A percentile compares a stretch with the other conserved stretches of the same genome.
Evolutionary conservation across 805 yeast genomes (phyloP).

Genomic region (Cyberlindnera americana): DNA sequence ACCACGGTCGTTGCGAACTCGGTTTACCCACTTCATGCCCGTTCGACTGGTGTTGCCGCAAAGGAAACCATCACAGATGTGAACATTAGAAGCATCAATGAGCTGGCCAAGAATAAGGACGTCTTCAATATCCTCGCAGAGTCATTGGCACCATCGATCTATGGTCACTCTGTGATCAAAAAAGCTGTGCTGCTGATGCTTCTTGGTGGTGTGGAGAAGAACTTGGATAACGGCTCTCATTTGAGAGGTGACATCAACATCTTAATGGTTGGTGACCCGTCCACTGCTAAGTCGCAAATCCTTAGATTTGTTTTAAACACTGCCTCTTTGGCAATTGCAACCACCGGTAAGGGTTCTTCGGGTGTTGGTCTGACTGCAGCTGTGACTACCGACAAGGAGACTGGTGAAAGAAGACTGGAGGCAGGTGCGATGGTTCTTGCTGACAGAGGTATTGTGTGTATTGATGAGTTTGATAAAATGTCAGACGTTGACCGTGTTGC

Average conservation of each 20-base stretch:
- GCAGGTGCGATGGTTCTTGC: slow-evolving; percentile 99
- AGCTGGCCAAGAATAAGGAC: slow-evolving; percentile 62
- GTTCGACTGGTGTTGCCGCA: slow-evolving; percentile 81
- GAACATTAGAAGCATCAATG: slow-evolving; percentile 85
- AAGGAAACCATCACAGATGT: slow-evolving; percentile 65
- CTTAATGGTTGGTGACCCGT: slow-evolving; percentile 97
- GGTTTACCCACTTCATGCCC: slow-evolving; percentile 81
- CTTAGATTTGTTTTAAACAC: slow-evolving; percentile 91
- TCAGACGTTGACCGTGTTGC: slow-evolving; percentile 95
- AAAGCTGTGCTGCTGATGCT: slow-evolving; percentile 88
- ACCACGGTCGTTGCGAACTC: slow-evolving; percentile 88
- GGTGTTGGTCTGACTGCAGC: slow-evolving; percentile 99
- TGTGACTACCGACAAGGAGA: slow-evolving; percentile 92
- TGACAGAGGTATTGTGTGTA: slow-evolving; percentile 95
- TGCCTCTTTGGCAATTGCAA: slow-evolving; percentile 93
- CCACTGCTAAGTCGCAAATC: slow-evolving; percentile 96
- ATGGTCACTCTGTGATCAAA: slow-evolving; percentile 88
- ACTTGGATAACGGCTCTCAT: slow-evolving; percentile 91
- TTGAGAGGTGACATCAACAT: slow-evolving; percentile 96
- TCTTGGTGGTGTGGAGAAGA: slow-evolving; percentile 92
- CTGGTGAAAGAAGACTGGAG: slow-evolving; percentile 93
- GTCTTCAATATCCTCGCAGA: slow-evolving; percentile 77
- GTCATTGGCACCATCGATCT: slow-evolving; percentile 93
- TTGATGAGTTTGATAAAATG: slow-evolving; percentile 99
- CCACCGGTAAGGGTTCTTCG: slow-evolving; percentile 99